Evolutionary conservation across 371 early-diverging fungal genomes (phyloP).

Genomic region (Haplosporangium sp.): DNA sequence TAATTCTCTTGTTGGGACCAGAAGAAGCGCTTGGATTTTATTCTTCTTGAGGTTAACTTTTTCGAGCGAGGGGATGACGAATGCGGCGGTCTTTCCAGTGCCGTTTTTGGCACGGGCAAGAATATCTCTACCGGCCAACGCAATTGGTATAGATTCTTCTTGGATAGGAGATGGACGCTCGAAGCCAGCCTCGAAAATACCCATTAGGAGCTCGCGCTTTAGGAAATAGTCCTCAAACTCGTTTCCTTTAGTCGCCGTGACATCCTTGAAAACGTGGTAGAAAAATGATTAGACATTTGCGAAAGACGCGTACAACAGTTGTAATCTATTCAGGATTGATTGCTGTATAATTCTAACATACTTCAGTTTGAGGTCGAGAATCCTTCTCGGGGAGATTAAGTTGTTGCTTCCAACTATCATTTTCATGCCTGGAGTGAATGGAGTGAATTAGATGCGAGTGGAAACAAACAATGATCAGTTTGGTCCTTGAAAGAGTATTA

Average conservation of each 20-base stretch:
- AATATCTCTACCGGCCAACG: conserved; percentile 96
- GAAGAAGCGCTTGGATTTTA: conserved; percentile 86
- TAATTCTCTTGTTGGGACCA: conserved; percentile 98
- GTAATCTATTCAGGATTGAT: background rate
- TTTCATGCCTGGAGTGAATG: conserved; percentile 61
- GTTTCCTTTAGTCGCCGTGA: conserved; percentile 96
- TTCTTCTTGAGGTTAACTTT: conserved; percentile 86
- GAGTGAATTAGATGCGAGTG: background rate
- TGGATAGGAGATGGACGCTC: conserved; percentile 99
- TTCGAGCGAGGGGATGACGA: conserved; percentile 95
- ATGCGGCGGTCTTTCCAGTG: conserved; percentile 99
- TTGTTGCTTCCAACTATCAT: conserved; percentile 81
- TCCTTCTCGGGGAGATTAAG: conserved; percentile 85
- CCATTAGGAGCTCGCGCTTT: conserved; percentile 97
- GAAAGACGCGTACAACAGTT: background rate
- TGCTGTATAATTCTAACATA: conserved; percentile 19
- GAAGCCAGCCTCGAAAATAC: conserved; percentile 98
- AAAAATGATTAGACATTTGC: background rate
- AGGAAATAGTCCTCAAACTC: conserved; percentile 98
- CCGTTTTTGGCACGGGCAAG: conserved; percentile 98
- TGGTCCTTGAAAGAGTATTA: too few species aligned
- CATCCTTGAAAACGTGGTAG: conserved; percentile 68
- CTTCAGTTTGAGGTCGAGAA: conserved; percentile 90
- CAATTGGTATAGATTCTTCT: conserved; percentile 99
- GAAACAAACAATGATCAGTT: too few species aligned